Evolutionary conservation across 2,329 filamentous ascomycete species (phyloP).

Genomic region (Hypoxylon sp.): DNA sequence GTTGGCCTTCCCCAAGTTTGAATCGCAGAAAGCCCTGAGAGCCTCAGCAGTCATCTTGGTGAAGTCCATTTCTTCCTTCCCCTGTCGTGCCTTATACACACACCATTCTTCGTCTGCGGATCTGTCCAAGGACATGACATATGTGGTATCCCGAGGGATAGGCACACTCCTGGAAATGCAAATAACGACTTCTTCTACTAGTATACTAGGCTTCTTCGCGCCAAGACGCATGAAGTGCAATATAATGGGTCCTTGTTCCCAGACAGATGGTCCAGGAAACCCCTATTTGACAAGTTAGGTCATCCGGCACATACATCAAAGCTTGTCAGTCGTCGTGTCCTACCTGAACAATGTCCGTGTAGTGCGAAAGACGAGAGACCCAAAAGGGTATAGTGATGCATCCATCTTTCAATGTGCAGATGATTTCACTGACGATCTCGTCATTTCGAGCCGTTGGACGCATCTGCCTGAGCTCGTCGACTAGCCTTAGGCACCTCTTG

Average conservation of each 20-base stretch:
- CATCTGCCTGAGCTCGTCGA: constrained; percentile 55
- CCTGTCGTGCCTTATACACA: neutral
- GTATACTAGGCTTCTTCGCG: neutral
- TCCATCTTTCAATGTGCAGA: neutral
- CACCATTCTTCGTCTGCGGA: neutral
- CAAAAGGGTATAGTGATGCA: neutral
- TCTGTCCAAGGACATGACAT: neutral
- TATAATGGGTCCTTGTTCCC: neutral
- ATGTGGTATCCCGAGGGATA: neutral
- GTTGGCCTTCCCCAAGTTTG: constrained; percentile 8
- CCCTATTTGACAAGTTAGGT: constrained; percentile 1
- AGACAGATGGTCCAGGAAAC: neutral
- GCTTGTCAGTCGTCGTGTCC: neutral
- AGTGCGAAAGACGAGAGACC: neutral
- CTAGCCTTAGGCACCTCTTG: constrained; percentile 67
- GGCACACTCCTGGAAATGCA: neutral
- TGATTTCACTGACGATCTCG: neutral
- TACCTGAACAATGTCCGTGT: neutral
- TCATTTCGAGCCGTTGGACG: constrained; percentile 13
- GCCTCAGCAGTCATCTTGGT: neutral
- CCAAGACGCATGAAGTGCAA: neutral
- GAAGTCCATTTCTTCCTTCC: constrained; percentile 4
- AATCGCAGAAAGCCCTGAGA: neutral
- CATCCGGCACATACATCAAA: neutral
- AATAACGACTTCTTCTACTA: neutral